Evolutionary conservation across 805 yeast genomes (phyloP), one percentile per base, ranked within the genome.

Genomic region (Kodamaea lidongshanica): DNA sequence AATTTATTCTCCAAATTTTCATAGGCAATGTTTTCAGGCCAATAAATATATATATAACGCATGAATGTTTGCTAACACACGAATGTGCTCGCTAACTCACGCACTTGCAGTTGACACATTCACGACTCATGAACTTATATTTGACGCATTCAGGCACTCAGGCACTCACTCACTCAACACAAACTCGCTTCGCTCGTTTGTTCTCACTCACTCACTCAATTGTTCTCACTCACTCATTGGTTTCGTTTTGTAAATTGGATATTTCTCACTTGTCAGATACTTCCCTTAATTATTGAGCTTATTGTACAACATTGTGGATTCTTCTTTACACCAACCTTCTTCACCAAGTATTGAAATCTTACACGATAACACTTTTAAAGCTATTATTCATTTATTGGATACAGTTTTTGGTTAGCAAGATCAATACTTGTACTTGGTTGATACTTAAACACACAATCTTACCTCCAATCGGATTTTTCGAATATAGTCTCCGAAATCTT

Each of bases 391-490:
- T 39, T 54, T 77, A 31, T 51, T 81, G 19, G 85, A 79, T 50
- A 63, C 74, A 28, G 65, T 78, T 11, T 59, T 79, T 42, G 84
- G 81, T 3, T 70, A 79, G 45, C 77, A 77, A 45, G 79, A 76
- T 37, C 79, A 75, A 39, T 74, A 76, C 51, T 61, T 72, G 23
- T 70, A 72, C 38, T 45, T 78, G 43, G 66, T 79, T 41, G 74
- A 75, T 29, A 59, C 65, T 8, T 76, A 55, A 56, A 18, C 45
- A 54, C 17, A 36, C 41, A 6, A 46, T 54, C 7, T 50, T 72
- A 4, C 75, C 83, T 4, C 45, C 48, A 2, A 57, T 76, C 35
- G 86, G 86, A 5, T 52, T 67, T 16, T 62, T 62, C 31, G 21
- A 46, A 58, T 13, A 58, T 65, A 39, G 60, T 75, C 47, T 54